Evolutionary conservation across 1,139 yeast genomes (phyloP).

Genomic region (Pichia terricola): DNA sequence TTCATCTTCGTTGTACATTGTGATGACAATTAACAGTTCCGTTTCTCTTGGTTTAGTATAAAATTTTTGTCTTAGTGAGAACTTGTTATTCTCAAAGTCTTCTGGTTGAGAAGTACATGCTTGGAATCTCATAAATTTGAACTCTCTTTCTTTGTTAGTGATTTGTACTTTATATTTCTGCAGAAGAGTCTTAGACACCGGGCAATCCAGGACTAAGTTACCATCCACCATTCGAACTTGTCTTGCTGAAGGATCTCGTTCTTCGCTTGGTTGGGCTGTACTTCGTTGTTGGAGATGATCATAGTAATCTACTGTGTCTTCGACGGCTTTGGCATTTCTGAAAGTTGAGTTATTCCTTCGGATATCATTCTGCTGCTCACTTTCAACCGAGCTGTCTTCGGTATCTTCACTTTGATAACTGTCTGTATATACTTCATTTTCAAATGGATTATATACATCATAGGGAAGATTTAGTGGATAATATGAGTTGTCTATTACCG

Average conservation of each 20-base stretch:
- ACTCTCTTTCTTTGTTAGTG: conserved; percentile 49
- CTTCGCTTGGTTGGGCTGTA: neutral
- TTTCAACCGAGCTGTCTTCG: conserved; percentile 6
- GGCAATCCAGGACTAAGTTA: conserved; percentile 71
- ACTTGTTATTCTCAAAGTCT: conserved; percentile 45
- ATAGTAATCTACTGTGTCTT: conserved; percentile 9
- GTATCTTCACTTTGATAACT: conserved; percentile 8
- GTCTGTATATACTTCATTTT: conserved; percentile 3
- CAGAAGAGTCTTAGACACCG: conserved; percentile 54
- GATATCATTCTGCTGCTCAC: neutral
- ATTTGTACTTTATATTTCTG: conserved; percentile 44
- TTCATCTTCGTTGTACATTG: conserved; percentile 79
- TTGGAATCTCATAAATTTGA: conserved; percentile 68
- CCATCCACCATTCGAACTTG: conserved; percentile 46
- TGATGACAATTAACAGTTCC: conserved; percentile 64
- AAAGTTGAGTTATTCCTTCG: conserved; percentile 7
- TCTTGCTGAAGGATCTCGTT: conserved; percentile 15
- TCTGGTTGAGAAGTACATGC: conserved; percentile 78
- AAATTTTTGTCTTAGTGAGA: conserved; percentile 57
- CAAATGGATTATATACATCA: conserved; percentile 23
- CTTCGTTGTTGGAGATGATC: conserved; percentile 9
- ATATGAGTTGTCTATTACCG: conserved; percentile 21
- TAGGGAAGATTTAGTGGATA: conserved; percentile 23
- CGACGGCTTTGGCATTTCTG: conserved; percentile 12
- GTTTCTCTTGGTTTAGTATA: conserved; percentile 61